Evolutionary conservation across 805 yeast genomes (phyloP), one percentile per base, ranked within the genome.

Genomic region (Maudiozyma barnettii): DNA sequence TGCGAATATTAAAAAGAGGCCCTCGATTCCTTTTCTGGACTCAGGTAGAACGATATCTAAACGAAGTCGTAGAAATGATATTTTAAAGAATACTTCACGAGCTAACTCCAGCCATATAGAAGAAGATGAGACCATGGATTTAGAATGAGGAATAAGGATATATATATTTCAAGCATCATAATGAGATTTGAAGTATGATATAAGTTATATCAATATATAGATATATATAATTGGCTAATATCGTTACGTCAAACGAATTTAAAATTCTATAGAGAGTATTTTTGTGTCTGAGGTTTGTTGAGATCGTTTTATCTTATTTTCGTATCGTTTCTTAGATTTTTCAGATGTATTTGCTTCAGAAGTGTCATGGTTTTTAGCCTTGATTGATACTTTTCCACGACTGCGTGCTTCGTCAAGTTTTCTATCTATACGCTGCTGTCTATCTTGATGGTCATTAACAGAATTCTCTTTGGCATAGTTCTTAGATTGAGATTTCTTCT

Each of bases 71-170:
- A 47, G 41, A 16, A 36, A 37, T 26, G 30, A 26, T 12, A 12
- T 26, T 2, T 26, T 26, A 26, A 26, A 26, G 30, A 26, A 26
- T 26, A 26, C 8, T 9, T 26, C 30, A 26, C 30, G 30, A 6
- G 10, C 30, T 12, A 26, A 26, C 10, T 26, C 40, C 3, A 16
- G 18, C 8, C 22, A 16, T 20, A 41, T 40, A 5, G 29, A 30
- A 26, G 43, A 29, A 10, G 43, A 38, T 36, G 52, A 45, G 26
- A 41, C 46, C 48, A 51, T 51, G 54, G 54, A 51, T 29, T 29
- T 51, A 23, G 51, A 51, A 43, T 49, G 21, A 41, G 13, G 9
- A 7, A n/a, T 18, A 6, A 20, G 9, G 20, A 12, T 14, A 39
- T 6, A 21, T 39, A 9, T 9, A 5, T 39, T 21, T 39, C 20